Evolutionary conservation across 257 asterid genomes (phyloP), one percentile per base, ranked within the genome.

Genomic region (Ehretia macrophylla): DNA sequence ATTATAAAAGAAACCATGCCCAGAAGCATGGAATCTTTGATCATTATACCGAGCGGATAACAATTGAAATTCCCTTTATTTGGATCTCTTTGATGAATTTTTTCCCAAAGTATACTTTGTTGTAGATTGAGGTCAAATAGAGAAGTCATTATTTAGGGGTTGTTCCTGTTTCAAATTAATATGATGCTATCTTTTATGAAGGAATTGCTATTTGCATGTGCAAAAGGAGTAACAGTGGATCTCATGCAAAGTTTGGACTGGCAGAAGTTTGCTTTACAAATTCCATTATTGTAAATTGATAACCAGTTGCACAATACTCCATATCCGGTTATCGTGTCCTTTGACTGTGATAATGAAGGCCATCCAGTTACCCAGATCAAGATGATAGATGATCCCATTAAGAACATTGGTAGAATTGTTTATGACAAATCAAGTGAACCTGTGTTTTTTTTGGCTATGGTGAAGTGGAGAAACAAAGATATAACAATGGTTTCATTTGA

Each of bases 141-240:
- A 51, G n/a, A 38, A 38, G 44, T 38, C 44, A 5, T 38, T 5
- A 38, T 38, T 38, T 38, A 38, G 11, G 11, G n/a, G n/a, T n/a
- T n/a, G n/a, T n/a, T n/a, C n/a, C n/a, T n/a, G n/a, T n/a, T n/a
- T n/a, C n/a, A n/a, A 5, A 5, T 38, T 38, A 11, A 5, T 38
- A 5, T 38, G 44, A 5, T 38, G 6, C 9, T 38, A 5, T 38
- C 44, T n/a, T n/a, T n/a, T n/a, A n/a, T n/a, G n/a, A n/a, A 91
- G 98, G 98, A 92, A 79, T 66, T 92, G 67, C 90, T 91, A 59
- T 91, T 85, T 72, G 90, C 84, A 56, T 79, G 93, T 78, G 96
- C 95, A 47, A 81, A 80, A 85, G 82, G 77, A 70, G 64, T 78
- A 32, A n/a, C n/a, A n/a, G n/a, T n/a, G n/a, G n/a, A n/a, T n/a